Base-by-base conservation (phyloP, 1,284 basidiomycete genomes). In the Ustilago xerochloae region DNA sequence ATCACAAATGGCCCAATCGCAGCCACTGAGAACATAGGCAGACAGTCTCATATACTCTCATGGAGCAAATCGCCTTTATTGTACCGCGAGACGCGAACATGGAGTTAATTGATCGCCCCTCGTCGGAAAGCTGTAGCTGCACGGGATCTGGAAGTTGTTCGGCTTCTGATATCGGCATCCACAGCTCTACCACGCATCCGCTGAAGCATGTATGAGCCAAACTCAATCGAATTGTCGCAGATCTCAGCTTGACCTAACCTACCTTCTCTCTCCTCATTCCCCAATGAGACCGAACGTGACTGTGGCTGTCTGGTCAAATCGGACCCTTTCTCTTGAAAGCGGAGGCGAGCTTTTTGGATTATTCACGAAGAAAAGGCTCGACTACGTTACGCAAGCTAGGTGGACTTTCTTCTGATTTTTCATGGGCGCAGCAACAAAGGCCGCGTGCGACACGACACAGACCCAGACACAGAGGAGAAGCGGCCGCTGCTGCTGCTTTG, bases 121-220 rank as follows among this genome's bases (percentile, higher is more conserved):
- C 28, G 43, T 4, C 22, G 43, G 18, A 26, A 45, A 45, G 43
- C 43, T 24, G 43, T 22, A 18, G 38, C 16, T 30, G 43, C 39
- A 54, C 45, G 43, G 51, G 51, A 43, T 9, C 15, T 32, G 36
- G n/a, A 24, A 30, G 53, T 43, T 22, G 8, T 36, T 43, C 30
- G 53, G 43, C 35, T 26, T 43, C 41, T 43, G 41, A 7, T 33
- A 43, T 43, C 30, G 43, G 39, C 35, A 26, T 55, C 46, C 53
- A 30, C 12, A 35, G 53, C 36, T 41, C 35, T 16, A 29, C 29
- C 7, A 18, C 22, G 41, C 22, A n/a, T n/a, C n/a, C n/a, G n/a
- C n/a, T n/a, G n/a, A n/a, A n/a, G n/a, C n/a, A n/a, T n/a, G n/a
- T n/a, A n/a, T n/a, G n/a, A n/a, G n/a, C n/a, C n/a, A n/a, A n/a